Evolutionary conservation across 768 basidiomycete genomes (phyloP).

Genomic region (Calocybe indica): DNA sequence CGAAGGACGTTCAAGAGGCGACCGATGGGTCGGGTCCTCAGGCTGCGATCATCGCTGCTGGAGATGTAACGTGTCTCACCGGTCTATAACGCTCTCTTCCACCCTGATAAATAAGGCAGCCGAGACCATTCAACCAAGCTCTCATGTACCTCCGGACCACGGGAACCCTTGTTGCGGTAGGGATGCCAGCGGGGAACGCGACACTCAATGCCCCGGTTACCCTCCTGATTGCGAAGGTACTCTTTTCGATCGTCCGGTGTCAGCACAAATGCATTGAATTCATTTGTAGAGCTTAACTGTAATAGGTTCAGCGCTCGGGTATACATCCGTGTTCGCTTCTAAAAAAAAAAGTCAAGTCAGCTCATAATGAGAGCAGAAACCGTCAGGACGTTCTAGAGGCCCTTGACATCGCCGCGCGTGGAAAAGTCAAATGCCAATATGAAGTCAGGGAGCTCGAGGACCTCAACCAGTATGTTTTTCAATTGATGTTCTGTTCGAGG

Average conservation of each 20-base stretch:
- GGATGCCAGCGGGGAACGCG: slow-evolving; percentile 45
- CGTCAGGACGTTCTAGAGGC: slow-evolving; percentile 80
- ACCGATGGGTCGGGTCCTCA: slow-evolving; percentile 70
- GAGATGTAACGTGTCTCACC: slow-evolving; percentile 27
- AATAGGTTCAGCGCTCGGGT: slow-evolving; percentile 35
- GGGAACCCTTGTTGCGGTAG: slow-evolving; percentile 70
- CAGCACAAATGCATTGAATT: no score
- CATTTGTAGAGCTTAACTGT: slow-evolving; percentile 34
- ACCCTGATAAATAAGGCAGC: slow-evolving; percentile 13
- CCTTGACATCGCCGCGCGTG: slow-evolving; percentile 60
- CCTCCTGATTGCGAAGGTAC: slow-evolving; percentile 28
- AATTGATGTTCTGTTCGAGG: no score
- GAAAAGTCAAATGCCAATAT: slow-evolving; percentile 60
- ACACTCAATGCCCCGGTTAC: slow-evolving; percentile 48
- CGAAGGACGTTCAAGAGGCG: slow-evolving; percentile 51
- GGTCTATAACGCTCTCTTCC: not conserved
- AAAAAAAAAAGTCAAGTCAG: slow-evolving; percentile 2
- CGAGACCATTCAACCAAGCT: slow-evolving; percentile 43
- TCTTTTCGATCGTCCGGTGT: no score
- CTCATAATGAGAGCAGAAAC: slow-evolving; percentile 34
- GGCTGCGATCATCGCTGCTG: slow-evolving; percentile 55
- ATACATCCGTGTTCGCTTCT: slow-evolving; percentile 1
- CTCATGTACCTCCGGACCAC: slow-evolving; percentile 62
- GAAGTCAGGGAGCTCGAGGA: slow-evolving; percentile 39
- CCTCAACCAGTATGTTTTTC: slow-evolving; percentile 39